Conservation (phyloP, 2,329 filamentous ascomycete species). For the Emericellopsis cladophorae region DNA sequence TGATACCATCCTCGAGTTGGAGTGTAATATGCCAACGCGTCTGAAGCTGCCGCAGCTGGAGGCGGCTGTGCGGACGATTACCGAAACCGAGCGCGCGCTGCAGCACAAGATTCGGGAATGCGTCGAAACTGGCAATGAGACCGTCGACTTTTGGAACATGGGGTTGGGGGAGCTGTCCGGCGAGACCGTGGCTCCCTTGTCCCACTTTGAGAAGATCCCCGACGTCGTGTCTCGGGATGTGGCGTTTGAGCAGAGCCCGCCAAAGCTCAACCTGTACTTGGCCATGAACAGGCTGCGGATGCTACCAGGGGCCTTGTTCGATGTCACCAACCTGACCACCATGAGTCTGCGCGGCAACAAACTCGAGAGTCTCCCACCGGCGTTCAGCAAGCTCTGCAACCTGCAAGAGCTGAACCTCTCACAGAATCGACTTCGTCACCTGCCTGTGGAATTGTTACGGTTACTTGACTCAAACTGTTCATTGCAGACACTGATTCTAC, state of each 20-base stretch:
- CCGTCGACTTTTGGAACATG: constrained; percentile 48
- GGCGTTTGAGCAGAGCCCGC: constrained; percentile 45
- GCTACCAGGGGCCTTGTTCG: constrained; percentile 49
- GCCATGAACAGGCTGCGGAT: constrained; percentile 42
- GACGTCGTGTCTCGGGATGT: constrained; percentile 37
- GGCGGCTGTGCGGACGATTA: constrained; percentile 15
- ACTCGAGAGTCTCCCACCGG: constrained; percentile 46
- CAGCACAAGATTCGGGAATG: constrained; percentile 34
- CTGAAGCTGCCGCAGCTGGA: constrained; percentile 25
- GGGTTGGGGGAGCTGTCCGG: constrained; percentile 41
- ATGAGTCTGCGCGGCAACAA: constrained; percentile 54
- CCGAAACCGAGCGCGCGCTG: constrained; percentile 29
- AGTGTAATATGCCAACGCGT: constrained; percentile 7
- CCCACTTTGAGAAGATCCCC: constrained; percentile 40
- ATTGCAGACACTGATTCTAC: constrained; percentile 39
- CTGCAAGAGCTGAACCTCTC: constrained; percentile 53
- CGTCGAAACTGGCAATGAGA: constrained; percentile 45
- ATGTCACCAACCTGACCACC: constrained; percentile 47
- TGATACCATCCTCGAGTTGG: neutral
- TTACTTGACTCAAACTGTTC: constrained; percentile 32
- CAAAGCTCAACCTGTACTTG: constrained; percentile 48
- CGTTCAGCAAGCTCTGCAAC: constrained; percentile 43
- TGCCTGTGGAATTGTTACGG: constrained; percentile 51
- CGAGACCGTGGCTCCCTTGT: constrained; percentile 42
- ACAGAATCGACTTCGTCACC: constrained; percentile 45